Evolutionary conservation across 805 yeast genomes (phyloP).

Genomic region (Saccharomycopsis fodiens): DNA sequence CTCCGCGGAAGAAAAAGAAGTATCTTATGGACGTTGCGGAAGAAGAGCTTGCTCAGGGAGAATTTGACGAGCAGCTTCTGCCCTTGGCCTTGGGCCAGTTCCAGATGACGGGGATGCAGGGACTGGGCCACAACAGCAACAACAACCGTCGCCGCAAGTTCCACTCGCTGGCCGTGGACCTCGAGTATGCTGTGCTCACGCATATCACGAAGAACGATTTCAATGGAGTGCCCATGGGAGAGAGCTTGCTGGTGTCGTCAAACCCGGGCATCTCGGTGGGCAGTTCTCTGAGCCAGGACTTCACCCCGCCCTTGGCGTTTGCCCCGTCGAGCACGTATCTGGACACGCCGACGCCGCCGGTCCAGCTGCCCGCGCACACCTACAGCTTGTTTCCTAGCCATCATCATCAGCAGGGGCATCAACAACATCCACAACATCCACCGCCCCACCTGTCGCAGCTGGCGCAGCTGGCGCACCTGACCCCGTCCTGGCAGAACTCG

Average conservation of each 20-base stretch:
- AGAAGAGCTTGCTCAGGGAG: conserved; percentile 12
- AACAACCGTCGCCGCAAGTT: conserved; percentile 34
- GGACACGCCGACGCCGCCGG: conserved; percentile 13
- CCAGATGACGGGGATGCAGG: not conserved
- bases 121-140: not conserved
- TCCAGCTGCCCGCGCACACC: conserved; percentile 1
- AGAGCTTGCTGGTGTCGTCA: conserved; percentile 1
- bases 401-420: conserved; percentile 9
- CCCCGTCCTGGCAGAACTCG: conserved; percentile 1
- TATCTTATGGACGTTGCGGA: conserved; percentile 60
- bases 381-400: conserved; percentile 2
- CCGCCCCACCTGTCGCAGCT: not conserved
- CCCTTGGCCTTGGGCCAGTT: not conserved
- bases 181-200: conserved; percentile 64
- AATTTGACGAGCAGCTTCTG: not conserved
- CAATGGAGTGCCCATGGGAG: conserved; percentile 10
- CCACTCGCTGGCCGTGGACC: conserved; percentile 62
- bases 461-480: not conserved
- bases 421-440: not conserved
- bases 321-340: conserved; percentile 1
- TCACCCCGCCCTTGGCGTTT: not conserved
- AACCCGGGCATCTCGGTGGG: not conserved
- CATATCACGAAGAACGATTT: conserved; percentile 45
- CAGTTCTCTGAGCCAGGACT: not conserved
- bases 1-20: conserved; percentile 80